These are phyloP conservation scores for Claviceps maximensis DNA, from an alignment of 2,329 filamentous ascomycete genomes.

Conservation along the genomic window DNA sequence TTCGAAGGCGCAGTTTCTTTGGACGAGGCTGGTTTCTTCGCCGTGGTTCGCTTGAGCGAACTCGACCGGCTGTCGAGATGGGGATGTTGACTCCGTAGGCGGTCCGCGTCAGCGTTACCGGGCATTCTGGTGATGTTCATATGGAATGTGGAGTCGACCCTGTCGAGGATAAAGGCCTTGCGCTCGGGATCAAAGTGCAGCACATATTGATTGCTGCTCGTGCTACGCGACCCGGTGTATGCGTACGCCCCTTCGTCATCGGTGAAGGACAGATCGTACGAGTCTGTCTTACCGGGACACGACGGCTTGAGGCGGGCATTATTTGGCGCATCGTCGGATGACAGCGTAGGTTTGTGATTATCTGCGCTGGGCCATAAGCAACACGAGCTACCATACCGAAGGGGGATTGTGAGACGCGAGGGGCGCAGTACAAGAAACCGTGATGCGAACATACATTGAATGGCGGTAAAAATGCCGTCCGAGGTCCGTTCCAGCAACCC, in stretches of 20 bases:
- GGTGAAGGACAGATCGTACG: constrained; percentile 42
- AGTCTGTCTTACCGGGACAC: constrained; percentile 32
- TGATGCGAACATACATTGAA: constrained; percentile 41
- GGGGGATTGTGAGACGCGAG: not conserved
- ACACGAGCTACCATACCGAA: not conserved
- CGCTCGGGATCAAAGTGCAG: constrained; percentile 64
- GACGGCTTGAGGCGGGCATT: constrained; percentile 39
- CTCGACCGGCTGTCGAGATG: constrained; percentile 38
- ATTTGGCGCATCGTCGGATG: constrained; percentile 33
- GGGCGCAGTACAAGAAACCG: not conserved
- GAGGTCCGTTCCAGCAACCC: constrained; percentile 41
- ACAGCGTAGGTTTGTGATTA: constrained; percentile 46
- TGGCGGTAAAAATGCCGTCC: constrained; percentile 45
- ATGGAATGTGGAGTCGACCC: constrained; percentile 66
- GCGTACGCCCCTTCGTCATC: constrained; percentile 44
- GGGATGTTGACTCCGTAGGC: constrained; percentile 51
- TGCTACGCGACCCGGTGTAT: constrained; percentile 46
- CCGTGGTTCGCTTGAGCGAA: constrained; percentile 12
- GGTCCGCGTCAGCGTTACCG: constrained; percentile 47
- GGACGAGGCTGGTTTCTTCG: constrained; percentile 13
- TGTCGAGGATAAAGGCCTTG: constrained; percentile 71
- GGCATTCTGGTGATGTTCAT: constrained; percentile 72
- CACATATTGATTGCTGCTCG: constrained; percentile 44
- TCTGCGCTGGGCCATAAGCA: constrained; percentile 25
- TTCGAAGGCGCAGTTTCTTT: constrained; percentile 8